phyloP scores from a whole-genome alignment of 2,329 filamentous ascomycete genomes.

The Harringtonia aguacate region DNA sequence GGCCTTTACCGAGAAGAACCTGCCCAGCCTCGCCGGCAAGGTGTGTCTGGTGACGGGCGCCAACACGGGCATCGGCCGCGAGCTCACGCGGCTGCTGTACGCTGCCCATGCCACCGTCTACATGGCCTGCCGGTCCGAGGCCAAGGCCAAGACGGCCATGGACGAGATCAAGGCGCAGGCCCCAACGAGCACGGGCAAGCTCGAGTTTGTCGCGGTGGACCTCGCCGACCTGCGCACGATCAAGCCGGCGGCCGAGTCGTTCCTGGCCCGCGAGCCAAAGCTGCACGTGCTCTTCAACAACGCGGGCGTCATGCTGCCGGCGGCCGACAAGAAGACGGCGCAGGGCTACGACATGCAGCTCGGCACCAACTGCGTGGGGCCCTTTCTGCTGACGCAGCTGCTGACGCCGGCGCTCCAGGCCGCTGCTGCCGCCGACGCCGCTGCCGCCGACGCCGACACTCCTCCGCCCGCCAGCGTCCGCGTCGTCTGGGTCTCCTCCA shows the following conservation, averaged over 20 bases:
- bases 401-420: conserved; percentile 13
- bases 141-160: conserved; percentile 30
- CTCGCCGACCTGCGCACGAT: conserved; percentile 17
- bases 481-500: conserved; percentile 17
- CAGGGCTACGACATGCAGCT: conserved; percentile 32
- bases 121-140: conserved; percentile 31
- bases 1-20: conserved; percentile 20
- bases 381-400: conserved; percentile 14
- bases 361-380: conserved; percentile 12
- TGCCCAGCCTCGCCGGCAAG: conserved; percentile 18
- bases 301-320: conserved; percentile 25
- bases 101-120: conserved; percentile 37
- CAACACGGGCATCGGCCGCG: conserved; percentile 30
- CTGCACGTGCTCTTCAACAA: conserved; percentile 30
- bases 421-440: conserved; percentile 10
- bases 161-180: conserved; percentile 20
- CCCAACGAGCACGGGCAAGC: conserved; percentile 13
- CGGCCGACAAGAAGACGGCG: conserved; percentile 16
- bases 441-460: too few relatives aligned
- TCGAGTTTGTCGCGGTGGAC: conserved; percentile 25
- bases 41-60: conserved; percentile 34
- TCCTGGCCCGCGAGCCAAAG: conserved; percentile 14
- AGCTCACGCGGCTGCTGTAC: conserved; percentile 39
- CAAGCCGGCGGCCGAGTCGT: conserved; percentile 14
- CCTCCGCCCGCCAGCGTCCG: conserved; percentile 8